phyloP scores from a whole-genome alignment of 306 rosid species.

The Cyamopsis tetragonoloba region DNA sequence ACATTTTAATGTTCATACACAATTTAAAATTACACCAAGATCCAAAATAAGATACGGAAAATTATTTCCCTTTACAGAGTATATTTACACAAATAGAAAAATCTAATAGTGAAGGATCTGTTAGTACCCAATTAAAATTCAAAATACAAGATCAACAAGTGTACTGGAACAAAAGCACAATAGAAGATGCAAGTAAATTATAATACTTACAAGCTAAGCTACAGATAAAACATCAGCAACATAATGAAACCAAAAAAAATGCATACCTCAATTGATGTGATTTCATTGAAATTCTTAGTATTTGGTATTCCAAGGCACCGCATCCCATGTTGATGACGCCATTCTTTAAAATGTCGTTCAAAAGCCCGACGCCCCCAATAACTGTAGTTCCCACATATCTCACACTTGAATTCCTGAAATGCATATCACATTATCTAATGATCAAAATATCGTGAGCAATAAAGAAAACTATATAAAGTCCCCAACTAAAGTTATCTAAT shows the following conservation, averaged over 20 bases:
- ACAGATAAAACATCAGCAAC: not conserved
- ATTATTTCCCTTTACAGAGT: not conserved
- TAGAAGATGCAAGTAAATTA: not conserved
- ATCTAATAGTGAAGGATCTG: not conserved
- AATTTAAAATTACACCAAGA: not conserved
- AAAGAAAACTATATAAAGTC: not conserved
- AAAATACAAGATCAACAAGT: not conserved
- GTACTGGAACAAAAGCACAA: not conserved
- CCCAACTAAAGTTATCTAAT: not conserved
- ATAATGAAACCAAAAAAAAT: not conserved
- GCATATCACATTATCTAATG: slow-evolving; percentile 17
- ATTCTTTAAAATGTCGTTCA: slow-evolving; percentile 96
- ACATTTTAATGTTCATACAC: not conserved
- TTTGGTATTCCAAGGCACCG: slow-evolving; percentile 99
- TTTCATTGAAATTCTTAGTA: slow-evolving; percentile 94
- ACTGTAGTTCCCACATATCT: slow-evolving; percentile 98
- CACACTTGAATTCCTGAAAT: slow-evolving; percentile 93
- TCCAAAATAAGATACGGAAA: not conserved
- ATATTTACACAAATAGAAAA: too few species aligned
- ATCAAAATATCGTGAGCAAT: slow-evolving; percentile 13
- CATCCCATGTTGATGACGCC: slow-evolving; percentile 99
- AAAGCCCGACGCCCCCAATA: slow-evolving; percentile 99
- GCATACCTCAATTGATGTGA: slow-evolving; percentile 90
- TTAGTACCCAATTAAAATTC: not conserved
- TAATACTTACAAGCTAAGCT: not conserved